Percentiles rank a stretch among this genome's conserved stretches.
Conservation (phyloP, 495 filamentous ascomycete species). For the Aspergillus baeticus region DNA sequence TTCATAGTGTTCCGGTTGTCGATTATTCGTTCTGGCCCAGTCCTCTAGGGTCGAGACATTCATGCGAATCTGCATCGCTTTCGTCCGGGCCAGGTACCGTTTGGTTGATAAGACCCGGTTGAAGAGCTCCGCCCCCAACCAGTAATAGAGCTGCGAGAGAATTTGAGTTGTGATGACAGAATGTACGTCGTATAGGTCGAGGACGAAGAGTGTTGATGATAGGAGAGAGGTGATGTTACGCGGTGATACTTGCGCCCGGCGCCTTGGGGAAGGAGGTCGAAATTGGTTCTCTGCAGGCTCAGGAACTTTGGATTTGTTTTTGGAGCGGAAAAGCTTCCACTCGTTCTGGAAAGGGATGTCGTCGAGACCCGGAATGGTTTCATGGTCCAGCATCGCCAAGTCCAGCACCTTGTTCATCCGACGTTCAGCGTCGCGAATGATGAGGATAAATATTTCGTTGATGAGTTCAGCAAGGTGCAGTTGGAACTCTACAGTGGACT, state of each 20-base stretch:
- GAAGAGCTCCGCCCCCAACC: slow-evolving; percentile 95
- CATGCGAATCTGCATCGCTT: slow-evolving; percentile 99
- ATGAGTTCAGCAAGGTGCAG: slow-evolving; percentile 90
- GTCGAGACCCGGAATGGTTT: slow-evolving; percentile 96
- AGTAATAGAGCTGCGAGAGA: slow-evolving; percentile 90
- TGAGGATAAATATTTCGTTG: slow-evolving; percentile 98
- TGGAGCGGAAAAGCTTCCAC: slow-evolving; percentile 93
- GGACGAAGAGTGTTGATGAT: slow-evolving; percentile 93
- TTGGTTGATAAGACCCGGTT: slow-evolving; percentile 96
- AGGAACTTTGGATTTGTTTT: slow-evolving; percentile 76
- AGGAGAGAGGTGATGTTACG: slow-evolving; percentile 96
- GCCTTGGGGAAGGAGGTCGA: slow-evolving; percentile 92
- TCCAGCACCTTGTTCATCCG: slow-evolving; percentile 96
- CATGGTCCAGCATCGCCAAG: slow-evolving; percentile 90
- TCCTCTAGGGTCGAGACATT: slow-evolving; percentile 94
- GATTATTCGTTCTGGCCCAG: slow-evolving; percentile 91
- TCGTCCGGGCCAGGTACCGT: slow-evolving; percentile 92
- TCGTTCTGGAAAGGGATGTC: slow-evolving; percentile 96
- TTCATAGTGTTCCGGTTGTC: slow-evolving; percentile 94
- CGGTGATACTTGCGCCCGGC: slow-evolving; percentile 84
- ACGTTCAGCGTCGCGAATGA: slow-evolving; percentile 95
- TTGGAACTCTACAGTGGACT: slow-evolving; percentile 86
- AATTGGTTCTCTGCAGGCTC: slow-evolving; percentile 89
- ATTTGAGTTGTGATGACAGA: slow-evolving; percentile 94
- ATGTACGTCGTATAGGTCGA: slow-evolving; percentile 98